Evolutionary conservation across 495 filamentous ascomycete genomes (phyloP).

Genomic region (Opeltia flavorubescens): DNA sequence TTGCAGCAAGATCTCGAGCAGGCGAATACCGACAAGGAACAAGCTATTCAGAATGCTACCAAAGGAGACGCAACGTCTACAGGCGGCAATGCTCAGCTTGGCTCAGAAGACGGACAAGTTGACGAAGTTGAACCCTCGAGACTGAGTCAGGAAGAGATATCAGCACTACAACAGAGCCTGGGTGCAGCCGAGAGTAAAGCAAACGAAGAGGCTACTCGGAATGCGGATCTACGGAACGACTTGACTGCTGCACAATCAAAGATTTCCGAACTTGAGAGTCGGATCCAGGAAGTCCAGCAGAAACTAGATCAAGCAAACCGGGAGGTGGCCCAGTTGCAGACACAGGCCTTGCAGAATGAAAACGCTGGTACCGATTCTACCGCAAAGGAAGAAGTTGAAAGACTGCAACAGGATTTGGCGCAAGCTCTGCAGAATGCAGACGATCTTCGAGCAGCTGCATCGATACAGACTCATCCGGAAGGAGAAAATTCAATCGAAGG

Average conservation of each 20-base stretch:
- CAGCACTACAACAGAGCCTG: constrained; percentile 32
- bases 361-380: neutral
- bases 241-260: constrained; percentile 15
- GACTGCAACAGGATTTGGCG: constrained; percentile 28
- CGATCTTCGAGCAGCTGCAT: constrained; percentile 19
- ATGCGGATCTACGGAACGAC: constrained; percentile 9
- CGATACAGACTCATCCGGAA: constrained; percentile 12
- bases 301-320: constrained; percentile 13
- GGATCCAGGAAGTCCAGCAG: constrained; percentile 16
- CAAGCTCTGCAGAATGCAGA: constrained; percentile 29
- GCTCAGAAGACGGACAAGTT: constrained; percentile 17
- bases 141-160: constrained; percentile 22
- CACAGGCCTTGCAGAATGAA: constrained; percentile 1
- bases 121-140: constrained; percentile 22
- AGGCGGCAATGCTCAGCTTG: constrained; percentile 6
- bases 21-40: constrained; percentile 29
- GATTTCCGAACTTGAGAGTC: constrained; percentile 28
- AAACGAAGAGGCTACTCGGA: constrained; percentile 18
- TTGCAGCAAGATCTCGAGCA: constrained; percentile 32
- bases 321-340: constrained; percentile 8
- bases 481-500: constrained; percentile 13
- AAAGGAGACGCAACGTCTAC: constrained; percentile 1
- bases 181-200: constrained; percentile 34
- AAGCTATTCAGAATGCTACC: constrained; percentile 22
- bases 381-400: constrained; percentile 19